Evolutionary conservation across 1,139 yeast genomes (phyloP).

Genomic region (Geotrichum candidum): DNA sequence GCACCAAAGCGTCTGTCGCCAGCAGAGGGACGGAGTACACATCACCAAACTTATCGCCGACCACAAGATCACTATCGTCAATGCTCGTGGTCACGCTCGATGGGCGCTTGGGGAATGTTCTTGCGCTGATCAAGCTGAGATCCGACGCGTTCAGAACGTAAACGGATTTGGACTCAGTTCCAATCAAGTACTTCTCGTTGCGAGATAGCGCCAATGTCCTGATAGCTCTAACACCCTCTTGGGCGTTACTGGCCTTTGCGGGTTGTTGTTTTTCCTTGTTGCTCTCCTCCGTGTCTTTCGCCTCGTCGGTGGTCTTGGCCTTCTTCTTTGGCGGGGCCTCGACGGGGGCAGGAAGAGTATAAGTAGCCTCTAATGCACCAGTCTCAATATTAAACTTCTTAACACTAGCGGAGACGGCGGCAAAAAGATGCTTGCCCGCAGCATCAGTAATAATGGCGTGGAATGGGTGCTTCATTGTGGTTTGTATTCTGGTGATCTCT

Average conservation of each 20-base stretch:
- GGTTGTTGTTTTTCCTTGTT: neutral
- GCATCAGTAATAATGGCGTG: constrained; percentile 20
- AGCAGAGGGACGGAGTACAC: constrained; percentile 56
- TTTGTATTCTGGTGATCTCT: neutral
- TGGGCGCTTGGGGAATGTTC: constrained; percentile 83
- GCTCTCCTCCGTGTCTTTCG: neutral
- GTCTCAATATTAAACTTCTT: constrained; percentile 19
- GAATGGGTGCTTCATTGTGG: constrained; percentile 23
- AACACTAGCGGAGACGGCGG: constrained; percentile 19
- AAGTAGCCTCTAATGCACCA: constrained; percentile 15
- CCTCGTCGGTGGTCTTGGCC: constrained; percentile 16
- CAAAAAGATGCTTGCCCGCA: constrained; percentile 20
- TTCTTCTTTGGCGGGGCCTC: constrained; percentile 13
- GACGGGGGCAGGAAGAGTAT: constrained; percentile 5
- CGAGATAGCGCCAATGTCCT: constrained; percentile 44
- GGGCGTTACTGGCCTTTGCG: constrained; percentile 4
- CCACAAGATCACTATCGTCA: constrained; percentile 47
- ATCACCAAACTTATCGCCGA: constrained; percentile 98
- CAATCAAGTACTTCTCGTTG: constrained; percentile 53
- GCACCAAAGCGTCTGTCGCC: constrained; percentile 20
- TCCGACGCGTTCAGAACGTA: constrained; percentile 41
- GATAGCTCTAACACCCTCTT: constrained; percentile 33
- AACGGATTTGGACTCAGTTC: constrained; percentile 80
- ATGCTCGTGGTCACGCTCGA: constrained; percentile 59
- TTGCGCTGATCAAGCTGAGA: constrained; percentile 57